Evolutionary conservation across 441 rosid genomes (phyloP).

Genomic region (Iberis amara): DNA sequence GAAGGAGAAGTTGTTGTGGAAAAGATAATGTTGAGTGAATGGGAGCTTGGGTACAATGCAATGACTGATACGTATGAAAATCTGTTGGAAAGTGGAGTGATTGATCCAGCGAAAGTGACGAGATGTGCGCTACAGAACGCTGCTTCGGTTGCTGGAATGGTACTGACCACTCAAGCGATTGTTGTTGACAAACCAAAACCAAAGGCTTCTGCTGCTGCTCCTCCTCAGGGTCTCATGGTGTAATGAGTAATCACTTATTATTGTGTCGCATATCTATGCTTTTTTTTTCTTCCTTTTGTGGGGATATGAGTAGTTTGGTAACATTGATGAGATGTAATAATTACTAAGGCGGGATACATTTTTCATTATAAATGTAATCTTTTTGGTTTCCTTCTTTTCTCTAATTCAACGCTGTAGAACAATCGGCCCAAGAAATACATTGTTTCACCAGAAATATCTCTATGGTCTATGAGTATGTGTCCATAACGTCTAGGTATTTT

Average conservation of each 20-base stretch:
- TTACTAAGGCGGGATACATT: too few relatives aligned
- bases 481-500: too few relatives aligned
- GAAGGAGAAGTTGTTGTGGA: constrained; percentile 95
- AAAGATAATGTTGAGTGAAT: constrained; percentile 58
- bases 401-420: too few relatives aligned
- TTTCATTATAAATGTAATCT: too few relatives aligned
- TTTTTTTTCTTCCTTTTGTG: too few relatives aligned
- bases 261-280: constrained; percentile 11
- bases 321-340: too few relatives aligned
- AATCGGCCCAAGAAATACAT: too few relatives aligned
- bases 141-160: constrained; percentile 95
- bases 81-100: constrained; percentile 77
- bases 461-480: too few relatives aligned
- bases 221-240: constrained; percentile 56
- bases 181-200: constrained; percentile 86
- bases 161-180: constrained; percentile 89
- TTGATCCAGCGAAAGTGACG: constrained; percentile 91
- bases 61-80: constrained; percentile 83
- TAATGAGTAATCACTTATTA: constrained; percentile 23
- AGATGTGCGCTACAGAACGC: constrained; percentile 91
- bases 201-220: constrained; percentile 46
- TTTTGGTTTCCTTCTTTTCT: too few relatives aligned
- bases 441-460: too few relatives aligned
- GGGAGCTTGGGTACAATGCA: constrained; percentile 94
- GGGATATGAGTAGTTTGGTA: too few relatives aligned